Evolutionary conservation across 2,329 filamentous ascomycete species (phyloP).

Genomic region (Thelonectria blattea): DNA sequence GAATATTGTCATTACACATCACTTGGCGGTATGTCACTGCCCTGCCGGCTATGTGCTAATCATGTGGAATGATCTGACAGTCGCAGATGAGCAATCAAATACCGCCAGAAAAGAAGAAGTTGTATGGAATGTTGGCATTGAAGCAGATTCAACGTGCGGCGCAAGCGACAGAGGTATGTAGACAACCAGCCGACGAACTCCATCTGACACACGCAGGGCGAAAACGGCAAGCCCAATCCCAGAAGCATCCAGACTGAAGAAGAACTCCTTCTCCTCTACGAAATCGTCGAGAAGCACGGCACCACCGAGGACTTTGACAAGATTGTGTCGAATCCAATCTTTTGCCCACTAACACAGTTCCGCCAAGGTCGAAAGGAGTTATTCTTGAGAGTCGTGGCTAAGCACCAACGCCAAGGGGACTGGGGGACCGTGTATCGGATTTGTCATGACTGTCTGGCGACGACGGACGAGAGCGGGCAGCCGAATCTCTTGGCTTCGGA

Average conservation of each 20-base stretch:
- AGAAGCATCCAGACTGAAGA: conserved; percentile 53
- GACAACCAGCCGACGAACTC: background rate
- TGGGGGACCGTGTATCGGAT: conserved; percentile 53
- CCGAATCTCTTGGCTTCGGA: conserved; percentile 54
- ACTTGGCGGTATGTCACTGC: conserved; percentile 56
- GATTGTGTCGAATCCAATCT: conserved; percentile 45
- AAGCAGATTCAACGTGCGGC: conserved; percentile 60
- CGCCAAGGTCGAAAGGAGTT: conserved; percentile 54
- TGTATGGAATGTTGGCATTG: conserved; percentile 58
- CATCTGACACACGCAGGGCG: conserved; percentile 26
- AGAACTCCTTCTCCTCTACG: conserved; percentile 57
- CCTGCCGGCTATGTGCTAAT: no score
- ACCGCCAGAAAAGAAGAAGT: conserved; percentile 54
- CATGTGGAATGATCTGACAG: conserved; percentile 14
- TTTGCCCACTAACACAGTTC: conserved; percentile 53
- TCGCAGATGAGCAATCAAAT: conserved; percentile 53
- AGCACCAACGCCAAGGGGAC: conserved; percentile 46
- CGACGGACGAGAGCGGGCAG: conserved; percentile 44
- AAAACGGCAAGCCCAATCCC: conserved; percentile 30
- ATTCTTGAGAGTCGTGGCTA: conserved; percentile 48
- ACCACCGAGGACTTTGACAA: conserved; percentile 49
- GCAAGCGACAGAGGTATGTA: conserved; percentile 50
- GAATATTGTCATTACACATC: conserved; percentile 60
- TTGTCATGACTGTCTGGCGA: conserved; percentile 51
- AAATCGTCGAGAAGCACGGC: conserved; percentile 53